Evolutionary conservation across 169 alveolate species (phyloP), one percentile per base, ranked within the genome.

Genomic region (Eimeria zaria): DNA sequence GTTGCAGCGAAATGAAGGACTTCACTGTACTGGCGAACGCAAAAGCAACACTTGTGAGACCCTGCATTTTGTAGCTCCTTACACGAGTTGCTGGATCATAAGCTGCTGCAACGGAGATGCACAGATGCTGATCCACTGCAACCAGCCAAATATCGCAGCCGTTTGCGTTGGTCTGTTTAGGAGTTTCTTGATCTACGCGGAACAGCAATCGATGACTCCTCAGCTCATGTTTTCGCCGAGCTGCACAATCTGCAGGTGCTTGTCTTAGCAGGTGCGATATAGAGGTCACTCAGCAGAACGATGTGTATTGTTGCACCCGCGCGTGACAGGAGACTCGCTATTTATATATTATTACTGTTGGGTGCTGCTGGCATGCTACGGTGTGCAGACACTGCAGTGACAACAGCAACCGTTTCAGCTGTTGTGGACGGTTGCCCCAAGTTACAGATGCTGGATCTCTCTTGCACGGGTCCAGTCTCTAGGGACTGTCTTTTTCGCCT

Each of bases 171-270:
- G 71, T 1, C 5, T 22, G 36, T 87, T 33, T 44, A 92, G 96
- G 96, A 92, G 62, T 92, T 92, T 81, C 93, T 92, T 9, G 96
- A 92, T 71, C 76, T 92, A n/a, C 96, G 96, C 30, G 96, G 96
- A 48, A 78, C 92, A 44, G 64, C 88, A 27, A 67, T 51, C n/a
- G 96, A 92, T 55, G 71, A 64, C 71, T 44, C 85, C 76, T 87
- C 93, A 2, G 96, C 96, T n/a, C 41, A 58, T 9, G 96, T 81
- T 62, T 71, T 92, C 48, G 96, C 93, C 24, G 69, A 62, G 51
- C 53, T 92, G 44, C 48, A 18, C 74, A 60, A 92, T 27, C 96
- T 92, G n/a, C 96, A 92, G 46, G 93, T 81, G 55, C 96, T 92
- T 20, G 92, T 92, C 44, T 74, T 92, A 30, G 90, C 96, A 80